Percentiles rank a stretch among this genome's conserved stretches.
phyloP scores from a whole-genome alignment of 2,329 filamentous ascomycete species.

The Fusarium xyrophilum region DNA sequence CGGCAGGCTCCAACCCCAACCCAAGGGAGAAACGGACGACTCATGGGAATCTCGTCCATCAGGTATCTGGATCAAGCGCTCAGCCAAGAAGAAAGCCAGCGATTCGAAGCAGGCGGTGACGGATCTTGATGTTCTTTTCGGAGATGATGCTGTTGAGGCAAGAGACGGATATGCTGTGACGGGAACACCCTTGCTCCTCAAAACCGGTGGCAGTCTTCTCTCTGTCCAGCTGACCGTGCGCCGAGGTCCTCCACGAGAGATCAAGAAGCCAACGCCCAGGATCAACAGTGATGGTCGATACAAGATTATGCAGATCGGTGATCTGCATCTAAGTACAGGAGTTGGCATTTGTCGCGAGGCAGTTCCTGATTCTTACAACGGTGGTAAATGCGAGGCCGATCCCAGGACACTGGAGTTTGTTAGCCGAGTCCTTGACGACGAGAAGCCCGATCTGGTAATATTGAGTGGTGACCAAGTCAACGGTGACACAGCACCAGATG shows the following conservation, averaged over 20 bases:
- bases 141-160: slow-evolving; percentile 89
- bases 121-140: slow-evolving; percentile 85
- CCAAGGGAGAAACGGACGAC: slow-evolving; percentile 57
- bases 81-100: slow-evolving; percentile 73
- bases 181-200: slow-evolving; percentile 75
- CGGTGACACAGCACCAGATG: slow-evolving; percentile 88
- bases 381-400: slow-evolving; percentile 87
- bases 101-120: slow-evolving; percentile 79
- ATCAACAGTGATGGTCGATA: slow-evolving; percentile 91
- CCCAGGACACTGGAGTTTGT: slow-evolving; percentile 91
- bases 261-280: slow-evolving; percentile 74
- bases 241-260: slow-evolving; percentile 69
- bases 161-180: slow-evolving; percentile 83
- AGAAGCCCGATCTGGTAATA: slow-evolving; percentile 91
- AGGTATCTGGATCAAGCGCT: slow-evolving; percentile 84
- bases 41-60: slow-evolving; percentile 79
- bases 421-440: slow-evolving; percentile 81
- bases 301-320: slow-evolving; percentile 97
- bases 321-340: slow-evolving; percentile 91
- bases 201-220: slow-evolving; percentile 65
- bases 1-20: slow-evolving; percentile 71
- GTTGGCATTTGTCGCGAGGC: slow-evolving; percentile 85
- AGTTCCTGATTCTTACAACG: slow-evolving; percentile 74
- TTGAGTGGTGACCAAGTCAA: slow-evolving; percentile 95
- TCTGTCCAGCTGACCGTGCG: slow-evolving; percentile 80